These are phyloP conservation scores for Sordariomycetes sp. DNA, from an alignment of 2,329 filamentous ascomycete genomes.

Conservation along the genomic window DNA sequence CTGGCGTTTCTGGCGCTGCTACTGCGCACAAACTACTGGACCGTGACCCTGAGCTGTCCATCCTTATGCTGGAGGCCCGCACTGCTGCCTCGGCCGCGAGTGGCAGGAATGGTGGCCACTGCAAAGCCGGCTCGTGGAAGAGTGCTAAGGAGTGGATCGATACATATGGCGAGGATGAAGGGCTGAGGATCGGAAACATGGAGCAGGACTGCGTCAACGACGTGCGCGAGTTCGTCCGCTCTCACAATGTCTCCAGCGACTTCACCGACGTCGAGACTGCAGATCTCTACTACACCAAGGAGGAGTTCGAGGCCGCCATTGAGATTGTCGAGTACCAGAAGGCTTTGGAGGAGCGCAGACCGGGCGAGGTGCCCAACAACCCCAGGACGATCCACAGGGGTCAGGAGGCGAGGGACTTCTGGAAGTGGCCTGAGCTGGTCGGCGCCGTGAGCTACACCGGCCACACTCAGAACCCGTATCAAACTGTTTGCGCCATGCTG, in stretches of 20 bases:
- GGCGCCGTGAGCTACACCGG: constrained; percentile 11
- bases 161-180: constrained; percentile 13
- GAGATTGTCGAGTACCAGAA: constrained; percentile 7
- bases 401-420: constrained; percentile 7
- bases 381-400: constrained; percentile 8
- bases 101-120: constrained; percentile 26
- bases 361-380: constrained; percentile 12
- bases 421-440: constrained; percentile 8
- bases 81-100: constrained; percentile 23
- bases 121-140: constrained; percentile 17
- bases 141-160: constrained; percentile 9
- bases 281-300: constrained; percentile 10
- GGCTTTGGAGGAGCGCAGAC: constrained; percentile 6
- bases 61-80: constrained; percentile 24
- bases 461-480: constrained; percentile 16
- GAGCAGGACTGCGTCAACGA: constrained; percentile 13
- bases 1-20: constrained; percentile 10
- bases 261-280: constrained; percentile 11
- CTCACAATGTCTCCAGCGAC: constrained; percentile 11
- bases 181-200: constrained; percentile 11
- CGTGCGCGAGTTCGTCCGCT: constrained; percentile 9
- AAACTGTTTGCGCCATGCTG: constrained; percentile 25
- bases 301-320: constrained; percentile 2
- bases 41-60: constrained; percentile 10
- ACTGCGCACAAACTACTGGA: constrained; percentile 10